Evolutionary conservation across 495 filamentous ascomycete species (phyloP), one percentile per base, ranked within the genome.

Genomic region (Aspergillus sclerotiicarbonarius): DNA sequence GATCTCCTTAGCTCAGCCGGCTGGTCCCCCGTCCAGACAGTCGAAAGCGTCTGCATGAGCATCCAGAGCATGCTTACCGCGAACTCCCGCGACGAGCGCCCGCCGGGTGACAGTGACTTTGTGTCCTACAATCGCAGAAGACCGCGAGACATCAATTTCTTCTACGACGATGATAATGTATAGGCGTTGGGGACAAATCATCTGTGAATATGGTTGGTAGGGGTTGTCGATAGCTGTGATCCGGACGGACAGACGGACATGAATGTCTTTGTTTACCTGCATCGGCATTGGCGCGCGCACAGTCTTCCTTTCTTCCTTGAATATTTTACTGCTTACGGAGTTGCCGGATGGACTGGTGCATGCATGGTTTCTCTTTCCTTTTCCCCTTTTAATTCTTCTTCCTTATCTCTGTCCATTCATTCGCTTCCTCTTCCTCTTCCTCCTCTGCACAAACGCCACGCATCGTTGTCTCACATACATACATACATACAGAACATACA

Each of bases 31-130:
- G 93, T 98, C 9, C 95, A 98, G 70, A 98, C 91, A 30, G 94
- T 96, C 12, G 92, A 98, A 78, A 95, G 89, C 63, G 85, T 98
- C 45, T 96, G 91, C 79, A 94, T 98, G 85, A 96, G 91, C 70
- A 84, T 98, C 46, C 94, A 98, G 75, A 96, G 91, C 74, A 98
- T 98, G 94, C 71, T 98, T 65, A 96, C 94, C 0, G 89, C 92
- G 7, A 98, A 98, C 69, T 88, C 80, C 20, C 94, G 90, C 73
- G 89, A 94, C 61, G 93, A 91, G 69, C 80, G 91, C 15, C 92
- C 92, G 6, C 87, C 87, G 0, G 92, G 91, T 9, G 90, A 96
- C 71, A 87, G 86, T 59, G 86, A 93, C 6, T 96, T 96, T 66
- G 90, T 96, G 15, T 80, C 83, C 41, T 81, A 80, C 48, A 96